These are phyloP conservation scores for Erigeron canadensis DNA, from an alignment of 129 eudicot genomes.

Conservation along the genomic window DNA sequence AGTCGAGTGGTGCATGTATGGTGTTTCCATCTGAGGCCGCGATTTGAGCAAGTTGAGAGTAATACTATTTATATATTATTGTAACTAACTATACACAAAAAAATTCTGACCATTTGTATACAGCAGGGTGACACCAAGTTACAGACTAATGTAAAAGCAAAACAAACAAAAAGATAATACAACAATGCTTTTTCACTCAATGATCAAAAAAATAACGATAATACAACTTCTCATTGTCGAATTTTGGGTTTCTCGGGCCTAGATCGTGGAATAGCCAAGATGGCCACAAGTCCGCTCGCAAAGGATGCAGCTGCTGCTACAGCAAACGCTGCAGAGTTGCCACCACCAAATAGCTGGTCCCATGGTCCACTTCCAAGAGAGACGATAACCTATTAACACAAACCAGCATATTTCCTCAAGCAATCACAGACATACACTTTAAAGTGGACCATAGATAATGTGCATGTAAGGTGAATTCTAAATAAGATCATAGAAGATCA, in stretches of 20 bases:
- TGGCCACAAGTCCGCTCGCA: constrained; percentile 85
- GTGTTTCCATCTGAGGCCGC: too few relatives aligned
- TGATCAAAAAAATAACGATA: constrained; percentile 29
- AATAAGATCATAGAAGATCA: too few relatives aligned
- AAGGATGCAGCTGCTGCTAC: constrained; percentile 77
- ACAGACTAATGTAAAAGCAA: constrained; percentile 24
- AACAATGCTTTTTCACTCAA: constrained; percentile 26
- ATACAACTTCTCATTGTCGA: constrained; percentile 42
- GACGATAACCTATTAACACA: constrained; percentile 61
- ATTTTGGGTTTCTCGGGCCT: constrained; percentile 68
- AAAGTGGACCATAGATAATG: not conserved
- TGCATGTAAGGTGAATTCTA: not conserved
- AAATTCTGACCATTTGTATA: constrained; percentile 35
- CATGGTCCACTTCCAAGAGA: constrained; percentile 97
- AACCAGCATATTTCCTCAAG: constrained; percentile 5
- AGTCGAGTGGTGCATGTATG: too few relatives aligned
- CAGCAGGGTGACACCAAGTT: constrained; percentile 29
- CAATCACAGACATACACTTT: not conserved
- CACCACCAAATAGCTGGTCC: constrained; percentile 90
- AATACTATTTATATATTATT: not conserved
- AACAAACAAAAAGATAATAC: constrained; percentile 41
- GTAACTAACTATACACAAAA: constrained; percentile 43
- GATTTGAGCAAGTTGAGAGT: too few relatives aligned
- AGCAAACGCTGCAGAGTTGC: constrained; percentile 85
- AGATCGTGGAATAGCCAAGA: constrained; percentile 84